Conservation (phyloP, 1,284 basidiomycete species). For the Mycena sp. region DNA sequence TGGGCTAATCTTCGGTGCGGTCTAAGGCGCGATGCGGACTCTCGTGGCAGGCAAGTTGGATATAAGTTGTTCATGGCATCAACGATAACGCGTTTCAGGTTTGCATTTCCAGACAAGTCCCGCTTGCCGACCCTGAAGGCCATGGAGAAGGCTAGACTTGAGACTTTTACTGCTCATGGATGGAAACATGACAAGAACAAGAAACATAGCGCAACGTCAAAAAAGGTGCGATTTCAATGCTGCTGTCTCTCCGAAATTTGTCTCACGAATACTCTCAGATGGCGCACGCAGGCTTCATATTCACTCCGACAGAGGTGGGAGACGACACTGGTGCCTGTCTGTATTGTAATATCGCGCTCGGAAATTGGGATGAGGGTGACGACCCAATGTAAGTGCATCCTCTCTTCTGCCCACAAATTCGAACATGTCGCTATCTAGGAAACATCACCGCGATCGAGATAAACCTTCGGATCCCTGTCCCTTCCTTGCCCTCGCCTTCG, state of each 20-base stretch:
- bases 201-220: constrained; percentile 74
- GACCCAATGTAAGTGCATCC: constrained; percentile 75
- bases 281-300: constrained; percentile 86
- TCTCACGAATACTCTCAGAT: constrained; percentile 59
- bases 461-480: constrained; percentile 8
- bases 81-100: constrained; percentile 49
- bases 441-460: constrained; percentile 26
- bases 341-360: constrained; percentile 78
- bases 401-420: constrained; percentile 30
- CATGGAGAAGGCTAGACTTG: constrained; percentile 74
- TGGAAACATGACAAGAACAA: constrained; percentile 76
- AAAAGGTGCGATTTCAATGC: constrained; percentile 63
- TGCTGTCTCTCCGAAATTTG: neutral
- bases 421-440: constrained; percentile 10
- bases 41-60: constrained; percentile 59
- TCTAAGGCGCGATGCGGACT: constrained; percentile 62
- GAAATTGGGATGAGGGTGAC: constrained; percentile 84
- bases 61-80: neutral
- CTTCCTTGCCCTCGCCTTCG: constrained; percentile 25
- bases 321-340: constrained; percentile 84
- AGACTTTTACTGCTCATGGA: constrained; percentile 66
- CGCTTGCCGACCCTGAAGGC: constrained; percentile 71
- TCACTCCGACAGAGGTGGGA: constrained; percentile 65
- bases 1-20: constrained; percentile 85
- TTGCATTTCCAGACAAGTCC: constrained; percentile 60